Percentiles rank a stretch among this genome's conserved stretches.
Conservation (phyloP, 768 basidiomycete species). For the Mycena metata region DNA sequence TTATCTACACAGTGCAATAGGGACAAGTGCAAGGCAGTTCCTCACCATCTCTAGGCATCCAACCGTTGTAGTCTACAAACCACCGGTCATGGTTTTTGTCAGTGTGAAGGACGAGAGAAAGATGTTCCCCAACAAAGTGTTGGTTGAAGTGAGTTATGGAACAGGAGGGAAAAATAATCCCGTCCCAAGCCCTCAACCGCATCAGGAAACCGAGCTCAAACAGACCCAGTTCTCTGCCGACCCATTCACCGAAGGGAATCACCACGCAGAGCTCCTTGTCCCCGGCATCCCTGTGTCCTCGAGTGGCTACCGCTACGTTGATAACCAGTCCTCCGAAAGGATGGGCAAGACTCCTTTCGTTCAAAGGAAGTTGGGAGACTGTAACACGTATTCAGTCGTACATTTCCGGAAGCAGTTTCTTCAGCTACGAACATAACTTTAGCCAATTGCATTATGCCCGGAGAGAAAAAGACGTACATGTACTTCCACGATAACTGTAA, state of each 20-base stretch:
- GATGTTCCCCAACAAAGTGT: neutral
- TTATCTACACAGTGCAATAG: too few relatives aligned
- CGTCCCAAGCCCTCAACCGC: neutral
- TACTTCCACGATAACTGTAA: neutral
- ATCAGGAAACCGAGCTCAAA: neutral
- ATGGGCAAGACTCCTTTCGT: neutral
- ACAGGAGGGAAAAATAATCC: neutral
- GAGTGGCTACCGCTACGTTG: neutral
- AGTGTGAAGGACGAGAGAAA: neutral
- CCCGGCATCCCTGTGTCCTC: neutral
- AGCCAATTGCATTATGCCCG: too few relatives aligned
- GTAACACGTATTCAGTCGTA: too few relatives aligned
- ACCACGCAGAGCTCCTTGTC: neutral
- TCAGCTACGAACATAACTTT: too few relatives aligned
- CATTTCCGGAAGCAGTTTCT: too few relatives aligned
- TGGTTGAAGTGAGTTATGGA: neutral
- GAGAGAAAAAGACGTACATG: slow-evolving; percentile 1
- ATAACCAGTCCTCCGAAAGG: slow-evolving; percentile 10
- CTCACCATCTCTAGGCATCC: neutral
- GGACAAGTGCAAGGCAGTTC: neutral
- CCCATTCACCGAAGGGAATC: slow-evolving; percentile 1
- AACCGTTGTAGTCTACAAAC: neutral
- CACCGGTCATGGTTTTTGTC: slow-evolving; percentile 2
- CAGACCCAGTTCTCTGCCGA: neutral
- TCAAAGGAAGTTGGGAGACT: neutral